A percentile compares a stretch with the other conserved stretches of the same genome.
Conservation (phyloP, 2,329 filamentous ascomycete genomes). For the Achaetomium macrosporum region DNA sequence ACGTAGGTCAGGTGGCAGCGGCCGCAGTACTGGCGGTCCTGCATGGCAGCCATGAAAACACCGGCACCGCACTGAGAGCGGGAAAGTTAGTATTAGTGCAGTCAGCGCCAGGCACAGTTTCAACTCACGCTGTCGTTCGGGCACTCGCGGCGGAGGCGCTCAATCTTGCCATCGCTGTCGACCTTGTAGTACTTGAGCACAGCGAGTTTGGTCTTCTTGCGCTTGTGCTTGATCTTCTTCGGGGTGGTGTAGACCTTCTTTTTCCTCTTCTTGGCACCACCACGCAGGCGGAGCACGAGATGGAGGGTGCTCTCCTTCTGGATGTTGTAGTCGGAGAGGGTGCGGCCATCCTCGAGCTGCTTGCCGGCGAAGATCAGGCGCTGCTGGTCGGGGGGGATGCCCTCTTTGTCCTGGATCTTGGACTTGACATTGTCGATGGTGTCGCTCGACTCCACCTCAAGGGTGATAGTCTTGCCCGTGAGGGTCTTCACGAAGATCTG, state of each 20-base stretch:
- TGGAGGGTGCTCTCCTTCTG: conserved; percentile 99
- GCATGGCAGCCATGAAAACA: conserved; percentile 99
- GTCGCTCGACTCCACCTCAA: conserved; percentile 99
- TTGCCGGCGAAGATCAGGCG: conserved; percentile 99
- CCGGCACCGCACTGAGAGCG: conserved; percentile 81
- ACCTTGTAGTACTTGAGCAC: conserved; percentile 99
- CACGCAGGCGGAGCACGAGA: conserved; percentile 94
- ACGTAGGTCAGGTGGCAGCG: conserved; percentile 69
- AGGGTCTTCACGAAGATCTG: conserved; percentile 79
- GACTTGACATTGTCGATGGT: conserved; percentile 99
- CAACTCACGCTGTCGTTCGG: conserved; percentile 74
- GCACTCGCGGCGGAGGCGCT: conserved; percentile 98
- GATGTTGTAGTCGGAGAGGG: conserved; percentile 99
- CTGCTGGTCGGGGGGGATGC: conserved; percentile 98
- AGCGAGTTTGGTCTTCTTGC: conserved; percentile 99
- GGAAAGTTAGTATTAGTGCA: conserved; percentile 29
- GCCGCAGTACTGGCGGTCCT: conserved; percentile 97
- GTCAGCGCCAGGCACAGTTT: not conserved
- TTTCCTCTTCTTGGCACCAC: conserved; percentile 99
- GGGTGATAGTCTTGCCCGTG: conserved; percentile 99
- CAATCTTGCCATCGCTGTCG: conserved; percentile 98
- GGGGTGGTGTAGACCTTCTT: conserved; percentile 99
- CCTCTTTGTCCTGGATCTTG: conserved; percentile 99
- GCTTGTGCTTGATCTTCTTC: conserved; percentile 99
- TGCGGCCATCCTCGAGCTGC: conserved; percentile 99